Conservation (phyloP, 257 asterid species). For the Perilla frutescens region DNA sequence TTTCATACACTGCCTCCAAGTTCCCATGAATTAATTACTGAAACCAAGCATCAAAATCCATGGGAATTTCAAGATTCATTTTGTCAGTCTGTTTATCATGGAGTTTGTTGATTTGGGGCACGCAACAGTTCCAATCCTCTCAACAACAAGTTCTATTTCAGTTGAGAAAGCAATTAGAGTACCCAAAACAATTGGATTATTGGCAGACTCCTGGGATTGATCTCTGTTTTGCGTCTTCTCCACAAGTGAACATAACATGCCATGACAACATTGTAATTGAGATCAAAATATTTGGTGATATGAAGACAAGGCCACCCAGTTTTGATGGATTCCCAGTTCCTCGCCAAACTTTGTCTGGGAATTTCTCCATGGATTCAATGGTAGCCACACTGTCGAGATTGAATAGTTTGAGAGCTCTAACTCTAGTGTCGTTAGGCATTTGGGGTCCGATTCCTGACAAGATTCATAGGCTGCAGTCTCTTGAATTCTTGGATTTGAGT, state of each 20-base stretch:
- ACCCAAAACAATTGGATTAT: conserved; percentile 58
- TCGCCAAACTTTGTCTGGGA: conserved; percentile 48
- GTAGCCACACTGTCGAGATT: conserved; percentile 67
- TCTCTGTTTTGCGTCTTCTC: conserved; percentile 54
- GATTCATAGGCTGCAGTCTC: conserved; percentile 57
- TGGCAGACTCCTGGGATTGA: conserved; percentile 46
- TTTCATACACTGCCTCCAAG: conserved; percentile 11
- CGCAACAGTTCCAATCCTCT: conserved; percentile 60
- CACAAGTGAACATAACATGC: conserved; percentile 61
- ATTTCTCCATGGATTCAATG: conserved; percentile 72
- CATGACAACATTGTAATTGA: conserved; percentile 48
- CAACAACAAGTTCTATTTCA: conserved; percentile 67
- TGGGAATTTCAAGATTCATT: conserved; percentile 43
- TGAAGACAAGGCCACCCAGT: conserved; percentile 34
- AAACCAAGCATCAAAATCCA: conserved; percentile 14
- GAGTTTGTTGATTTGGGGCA: conserved; percentile 47
- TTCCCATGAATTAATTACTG: conserved; percentile 23
- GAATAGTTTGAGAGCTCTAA: conserved; percentile 51
- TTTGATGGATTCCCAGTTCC: conserved; percentile 54
- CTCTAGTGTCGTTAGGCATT: conserved; percentile 64
- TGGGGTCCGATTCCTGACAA: conserved; percentile 70
- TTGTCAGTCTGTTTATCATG: conserved; percentile 41
- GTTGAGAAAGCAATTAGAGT: conserved; percentile 67
- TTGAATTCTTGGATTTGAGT: conserved; percentile 63
- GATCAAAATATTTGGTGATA: conserved; percentile 56